Conservation (phyloP, 2,329 filamentous ascomycete species). For the Bipolaris sorokiniana region DNA sequence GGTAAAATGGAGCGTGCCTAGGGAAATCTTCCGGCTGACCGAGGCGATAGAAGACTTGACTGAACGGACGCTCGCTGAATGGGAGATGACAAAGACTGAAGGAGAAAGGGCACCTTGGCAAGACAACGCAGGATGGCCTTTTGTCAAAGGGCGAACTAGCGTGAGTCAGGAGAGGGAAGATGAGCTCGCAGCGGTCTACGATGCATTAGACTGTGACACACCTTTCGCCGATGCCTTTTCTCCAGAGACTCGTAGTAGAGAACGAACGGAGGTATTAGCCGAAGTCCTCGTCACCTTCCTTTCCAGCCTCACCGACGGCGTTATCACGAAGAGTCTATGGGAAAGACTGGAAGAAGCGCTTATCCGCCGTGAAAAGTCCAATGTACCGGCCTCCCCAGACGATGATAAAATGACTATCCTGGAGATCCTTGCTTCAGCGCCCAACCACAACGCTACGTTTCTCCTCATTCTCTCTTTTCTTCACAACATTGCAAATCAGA, state of each 20-base stretch:
- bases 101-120: constrained; percentile 59
- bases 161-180: constrained; percentile 55
- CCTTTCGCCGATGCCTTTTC: constrained; percentile 66
- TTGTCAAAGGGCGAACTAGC: constrained; percentile 49
- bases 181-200: constrained; percentile 55
- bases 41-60: constrained; percentile 72
- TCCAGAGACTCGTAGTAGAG: constrained; percentile 64
- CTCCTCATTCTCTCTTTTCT: constrained; percentile 85
- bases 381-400: constrained; percentile 53
- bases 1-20: constrained; percentile 79
- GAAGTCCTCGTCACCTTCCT: constrained; percentile 78
- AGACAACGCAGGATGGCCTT: constrained; percentile 64
- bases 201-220: constrained; percentile 75
- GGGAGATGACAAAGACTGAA: constrained; percentile 62
- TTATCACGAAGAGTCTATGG: constrained; percentile 76
- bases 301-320: constrained; percentile 74
- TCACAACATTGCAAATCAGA: constrained; percentile 62
- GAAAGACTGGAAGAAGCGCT: constrained; percentile 39
- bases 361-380: constrained; percentile 49
- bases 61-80: constrained; percentile 66
- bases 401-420: constrained; percentile 68
- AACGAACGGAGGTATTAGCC: constrained; percentile 76
- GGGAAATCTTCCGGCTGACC: constrained; percentile 87
- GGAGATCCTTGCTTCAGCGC: constrained; percentile 70
- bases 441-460: constrained; percentile 86